Percentiles rank a stretch among this genome's conserved stretches.
These are phyloP conservation scores for Auriscalpium vulgare DNA, from an alignment of 768 basidiomycete species.

Conservation along the genomic window DNA sequence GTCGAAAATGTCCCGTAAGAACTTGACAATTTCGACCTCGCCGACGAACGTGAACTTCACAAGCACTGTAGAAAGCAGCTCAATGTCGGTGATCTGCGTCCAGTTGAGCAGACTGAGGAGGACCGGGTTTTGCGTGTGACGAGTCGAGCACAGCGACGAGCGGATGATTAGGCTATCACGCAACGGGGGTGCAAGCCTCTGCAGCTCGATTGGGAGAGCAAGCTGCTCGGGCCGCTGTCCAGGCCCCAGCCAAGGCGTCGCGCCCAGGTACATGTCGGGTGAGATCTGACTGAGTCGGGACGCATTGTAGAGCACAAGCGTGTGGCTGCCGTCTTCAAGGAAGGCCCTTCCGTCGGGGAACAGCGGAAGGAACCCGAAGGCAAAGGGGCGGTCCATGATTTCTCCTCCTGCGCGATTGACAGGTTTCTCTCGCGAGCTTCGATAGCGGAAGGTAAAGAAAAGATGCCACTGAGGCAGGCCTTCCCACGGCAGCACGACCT, in stretches of 20 bases:
- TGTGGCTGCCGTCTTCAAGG: constrained; percentile 85
- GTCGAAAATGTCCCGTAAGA: constrained; percentile 85
- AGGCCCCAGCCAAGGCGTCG: constrained; percentile 49
- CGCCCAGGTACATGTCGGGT: constrained; percentile 64
- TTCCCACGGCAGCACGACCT: constrained; percentile 65
- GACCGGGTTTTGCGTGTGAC: constrained; percentile 85
- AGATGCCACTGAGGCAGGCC: constrained; percentile 77
- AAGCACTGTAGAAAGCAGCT: constrained; percentile 62
- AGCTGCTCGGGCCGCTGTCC: constrained; percentile 58
- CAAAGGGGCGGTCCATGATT: constrained; percentile 67
- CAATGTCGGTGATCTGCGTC: constrained; percentile 61
- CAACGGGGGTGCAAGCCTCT: constrained; percentile 57
- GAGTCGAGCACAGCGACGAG: constrained; percentile 86
- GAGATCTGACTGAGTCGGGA: constrained; percentile 59
- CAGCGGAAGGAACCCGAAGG: constrained; percentile 87
- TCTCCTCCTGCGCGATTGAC: constrained; percentile 31
- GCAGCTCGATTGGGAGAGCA: constrained; percentile 48
- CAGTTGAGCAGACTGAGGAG: constrained; percentile 75
- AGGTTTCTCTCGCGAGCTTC: constrained; percentile 42
- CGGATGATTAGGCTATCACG: constrained; percentile 77
- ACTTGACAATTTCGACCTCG: constrained; percentile 93
- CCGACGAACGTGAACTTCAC: constrained; percentile 86
- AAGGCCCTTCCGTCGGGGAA: constrained; percentile 71
- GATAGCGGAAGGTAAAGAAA: constrained; percentile 90
- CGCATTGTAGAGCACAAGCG: constrained; percentile 74